Evolutionary conservation across 768 basidiomycete species (phyloP).

Genomic region (Gelatoporia subvermispora): DNA sequence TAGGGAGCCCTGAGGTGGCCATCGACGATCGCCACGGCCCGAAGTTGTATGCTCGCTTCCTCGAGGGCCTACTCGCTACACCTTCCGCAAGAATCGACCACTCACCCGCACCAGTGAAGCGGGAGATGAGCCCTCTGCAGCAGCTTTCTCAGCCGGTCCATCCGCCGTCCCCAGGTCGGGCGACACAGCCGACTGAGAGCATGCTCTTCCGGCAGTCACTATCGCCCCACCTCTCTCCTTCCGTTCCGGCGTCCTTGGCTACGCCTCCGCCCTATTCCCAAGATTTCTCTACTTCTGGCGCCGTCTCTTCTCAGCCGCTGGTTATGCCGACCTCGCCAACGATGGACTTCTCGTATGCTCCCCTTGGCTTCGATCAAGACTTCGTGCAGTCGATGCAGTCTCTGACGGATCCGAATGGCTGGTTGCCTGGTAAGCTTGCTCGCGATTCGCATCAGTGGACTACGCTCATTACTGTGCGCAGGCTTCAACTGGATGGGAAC

Average conservation of each 20-base stretch:
- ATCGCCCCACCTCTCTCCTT: not conserved
- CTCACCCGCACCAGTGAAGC: slow-evolving; percentile 5
- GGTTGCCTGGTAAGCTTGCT: slow-evolving; percentile 42
- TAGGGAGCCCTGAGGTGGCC: slow-evolving; percentile 65
- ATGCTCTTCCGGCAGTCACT: slow-evolving; percentile 1
- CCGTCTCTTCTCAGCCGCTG: slow-evolving; percentile 37
- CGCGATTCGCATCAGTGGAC: not conserved
- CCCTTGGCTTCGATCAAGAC: slow-evolving; percentile 54
- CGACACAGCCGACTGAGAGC: not conserved
- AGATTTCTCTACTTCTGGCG: slow-evolving; percentile 23
- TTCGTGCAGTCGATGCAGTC: slow-evolving; percentile 60
- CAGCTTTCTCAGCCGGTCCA: not conserved
- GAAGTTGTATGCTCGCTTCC: slow-evolving; percentile 74
- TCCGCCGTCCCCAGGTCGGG: not conserved
- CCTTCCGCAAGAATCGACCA: slow-evolving; percentile 16
- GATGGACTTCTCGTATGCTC: slow-evolving; percentile 16
- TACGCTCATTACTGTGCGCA: not conserved
- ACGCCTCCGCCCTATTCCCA: slow-evolving; percentile 14
- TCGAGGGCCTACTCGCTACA: slow-evolving; percentile 58
- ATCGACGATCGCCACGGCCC: slow-evolving; percentile 82
- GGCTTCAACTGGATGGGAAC: slow-evolving; percentile 22
- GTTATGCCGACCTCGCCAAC: no score
- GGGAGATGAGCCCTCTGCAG: slow-evolving; percentile 1
- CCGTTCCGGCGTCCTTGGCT: not conserved
- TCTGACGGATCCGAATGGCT: slow-evolving; percentile 45